These are phyloP conservation scores for Phytophthora sansomeana DNA, from an alignment of 352 stramenopile genomes.

Conservation along the genomic window DNA sequence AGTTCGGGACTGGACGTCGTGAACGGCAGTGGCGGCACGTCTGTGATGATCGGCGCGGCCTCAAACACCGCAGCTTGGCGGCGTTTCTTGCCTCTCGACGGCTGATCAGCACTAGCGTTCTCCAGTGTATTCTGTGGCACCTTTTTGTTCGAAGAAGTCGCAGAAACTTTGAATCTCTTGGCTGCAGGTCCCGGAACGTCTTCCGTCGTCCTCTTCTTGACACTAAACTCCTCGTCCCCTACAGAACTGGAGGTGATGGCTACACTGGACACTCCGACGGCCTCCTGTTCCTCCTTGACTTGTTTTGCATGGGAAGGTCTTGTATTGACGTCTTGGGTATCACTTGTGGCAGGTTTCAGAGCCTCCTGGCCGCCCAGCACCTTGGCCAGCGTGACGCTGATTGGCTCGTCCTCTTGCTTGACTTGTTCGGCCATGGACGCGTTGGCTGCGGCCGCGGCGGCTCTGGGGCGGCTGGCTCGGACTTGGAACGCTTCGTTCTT, in stretches of 20 bases:
- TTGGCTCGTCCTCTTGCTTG: conserved; percentile 5
- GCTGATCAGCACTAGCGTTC: background rate
- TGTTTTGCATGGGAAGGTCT: conserved; percentile 5
- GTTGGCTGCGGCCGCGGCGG: conserved; percentile 17
- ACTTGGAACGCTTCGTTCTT: conserved; percentile 6
- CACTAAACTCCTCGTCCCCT: conserved; percentile 1
- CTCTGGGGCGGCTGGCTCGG: conserved; percentile 6
- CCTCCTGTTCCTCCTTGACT: conserved; percentile 13
- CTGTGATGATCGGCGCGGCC: conserved; percentile 34
- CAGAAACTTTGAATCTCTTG: conserved; percentile 8
- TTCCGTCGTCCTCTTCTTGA: conserved; percentile 28
- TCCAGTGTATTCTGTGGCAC: conserved; percentile 16
- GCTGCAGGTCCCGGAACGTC: background rate
- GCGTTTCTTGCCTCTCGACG: conserved; percentile 34
- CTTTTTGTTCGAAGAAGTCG: conserved; percentile 1
- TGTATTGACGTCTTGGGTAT: background rate
- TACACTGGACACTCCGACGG: conserved; percentile 17
- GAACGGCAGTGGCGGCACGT: conserved; percentile 46
- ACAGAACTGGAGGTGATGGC: background rate
- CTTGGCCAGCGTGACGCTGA: background rate
- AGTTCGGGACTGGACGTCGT: conserved; percentile 19
- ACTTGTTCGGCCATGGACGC: conserved; percentile 22
- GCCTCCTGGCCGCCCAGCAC: background rate
- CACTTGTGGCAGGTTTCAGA: background rate
- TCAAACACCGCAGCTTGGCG: conserved; percentile 25